Conservation (phyloP, 2,329 filamentous ascomycete genomes). For the Leptographium galeiforme region DNA sequence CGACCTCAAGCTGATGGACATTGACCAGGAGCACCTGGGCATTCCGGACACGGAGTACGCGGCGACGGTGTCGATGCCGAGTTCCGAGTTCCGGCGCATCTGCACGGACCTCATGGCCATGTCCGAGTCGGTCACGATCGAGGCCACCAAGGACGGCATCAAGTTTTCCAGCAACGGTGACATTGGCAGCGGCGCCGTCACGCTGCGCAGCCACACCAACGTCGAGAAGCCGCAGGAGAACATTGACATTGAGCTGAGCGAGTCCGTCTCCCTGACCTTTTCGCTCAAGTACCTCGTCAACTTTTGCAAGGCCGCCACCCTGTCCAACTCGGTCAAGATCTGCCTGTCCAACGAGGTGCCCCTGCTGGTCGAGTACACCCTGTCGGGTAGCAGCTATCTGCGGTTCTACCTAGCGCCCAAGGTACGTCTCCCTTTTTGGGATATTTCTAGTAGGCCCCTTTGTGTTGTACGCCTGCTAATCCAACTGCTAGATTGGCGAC, state of each 20-base stretch:
- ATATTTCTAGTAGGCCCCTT: background rate
- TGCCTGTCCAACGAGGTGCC: constrained; percentile 94
- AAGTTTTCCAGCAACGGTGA: constrained; percentile 90
- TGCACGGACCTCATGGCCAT: constrained; percentile 82
- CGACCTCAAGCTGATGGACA: constrained; percentile 99
- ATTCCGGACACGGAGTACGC: constrained; percentile 99
- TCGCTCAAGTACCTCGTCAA: constrained; percentile 99
- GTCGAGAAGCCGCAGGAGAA: constrained; percentile 79
- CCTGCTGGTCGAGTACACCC: constrained; percentile 80
- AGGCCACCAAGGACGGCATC: constrained; percentile 92
- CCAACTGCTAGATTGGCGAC: constrained; percentile 20
- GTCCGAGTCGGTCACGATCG: constrained; percentile 92
- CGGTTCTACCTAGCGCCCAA: constrained; percentile 98
- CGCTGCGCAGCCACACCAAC: constrained; percentile 75
- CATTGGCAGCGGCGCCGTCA: constrained; percentile 90
- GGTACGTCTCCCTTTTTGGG: constrained; percentile 38
- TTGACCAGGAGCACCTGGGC: constrained; percentile 97
- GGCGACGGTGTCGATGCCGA: constrained; percentile 79
- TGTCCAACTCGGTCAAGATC: constrained; percentile 75
- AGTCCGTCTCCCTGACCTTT: constrained; percentile 90
- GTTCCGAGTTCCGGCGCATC: constrained; percentile 84
- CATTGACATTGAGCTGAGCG: constrained; percentile 78
- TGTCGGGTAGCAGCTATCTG: constrained; percentile 74
- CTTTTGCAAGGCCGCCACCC: constrained; percentile 93
- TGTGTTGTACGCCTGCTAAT: constrained; percentile 8